Evolutionary conservation across 352 stramenopile species (phyloP).

Genomic region (Globisporangium polare): DNA sequence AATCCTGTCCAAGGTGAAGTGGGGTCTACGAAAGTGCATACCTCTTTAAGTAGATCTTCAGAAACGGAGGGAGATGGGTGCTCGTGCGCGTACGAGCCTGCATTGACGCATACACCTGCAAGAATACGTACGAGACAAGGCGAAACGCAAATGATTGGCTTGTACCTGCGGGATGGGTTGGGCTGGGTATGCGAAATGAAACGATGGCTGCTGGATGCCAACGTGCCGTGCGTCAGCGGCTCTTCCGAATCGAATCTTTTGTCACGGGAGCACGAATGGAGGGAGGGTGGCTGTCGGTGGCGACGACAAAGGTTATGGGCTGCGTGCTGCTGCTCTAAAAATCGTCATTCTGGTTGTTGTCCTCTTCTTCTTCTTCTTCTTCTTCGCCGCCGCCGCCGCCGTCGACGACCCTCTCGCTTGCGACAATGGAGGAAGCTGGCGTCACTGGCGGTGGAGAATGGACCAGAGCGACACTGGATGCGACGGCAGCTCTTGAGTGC

Average conservation of each 20-base stretch:
- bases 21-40: not conserved
- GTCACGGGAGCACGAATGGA: not conserved
- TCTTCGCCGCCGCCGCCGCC: not conserved
- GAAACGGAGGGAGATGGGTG: not conserved
- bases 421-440: not conserved
- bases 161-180: not conserved
- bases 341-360: conserved; percentile 30
- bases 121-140: not conserved
- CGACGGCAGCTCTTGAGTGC: not conserved
- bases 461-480: not conserved
- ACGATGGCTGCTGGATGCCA: conserved; percentile 2
- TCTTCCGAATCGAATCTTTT: not conserved
- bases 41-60: conserved; percentile 3
- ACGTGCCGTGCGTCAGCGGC: conserved; percentile 1
- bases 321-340: conserved; percentile 7
- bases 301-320: no score
- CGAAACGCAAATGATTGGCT: conserved; percentile 11
- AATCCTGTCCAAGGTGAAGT: not conserved
- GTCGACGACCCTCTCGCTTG: not conserved
- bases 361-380: no score
- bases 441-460: not conserved
- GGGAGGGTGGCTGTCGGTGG: no score
- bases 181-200: conserved; percentile 9
- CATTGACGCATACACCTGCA: no score
- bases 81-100: no score